Percentiles rank a stretch among this genome's conserved stretches.
phyloP scores from a whole-genome alignment of 2,329 filamentous ascomycete genomes.

The Ceratocystis harringtonii region DNA sequence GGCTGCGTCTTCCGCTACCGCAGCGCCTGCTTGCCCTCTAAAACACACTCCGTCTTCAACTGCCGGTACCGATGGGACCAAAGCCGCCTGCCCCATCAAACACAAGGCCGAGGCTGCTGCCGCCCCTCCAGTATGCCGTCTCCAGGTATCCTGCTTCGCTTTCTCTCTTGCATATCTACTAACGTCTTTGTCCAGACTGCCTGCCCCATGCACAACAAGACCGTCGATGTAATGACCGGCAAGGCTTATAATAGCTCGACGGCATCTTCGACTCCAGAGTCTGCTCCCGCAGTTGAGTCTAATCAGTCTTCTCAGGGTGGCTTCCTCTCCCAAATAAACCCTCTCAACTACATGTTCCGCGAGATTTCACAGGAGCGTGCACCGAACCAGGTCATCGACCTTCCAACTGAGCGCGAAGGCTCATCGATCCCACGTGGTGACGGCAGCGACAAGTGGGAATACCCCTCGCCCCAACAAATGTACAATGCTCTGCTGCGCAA shows the following conservation, averaged over 20 bases:
- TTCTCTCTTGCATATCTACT: not conserved
- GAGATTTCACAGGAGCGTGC: constrained; percentile 68
- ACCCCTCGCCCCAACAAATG: constrained; percentile 97
- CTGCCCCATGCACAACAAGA: constrained; percentile 45
- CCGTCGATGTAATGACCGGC: constrained; percentile 31
- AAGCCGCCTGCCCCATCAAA: constrained; percentile 8
- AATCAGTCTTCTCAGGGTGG: constrained; percentile 24
- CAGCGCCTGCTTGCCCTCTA: constrained; percentile 10
- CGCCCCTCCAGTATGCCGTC: constrained; percentile 8
- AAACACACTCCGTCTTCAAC: constrained; percentile 10
- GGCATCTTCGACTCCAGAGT: constrained; percentile 23
- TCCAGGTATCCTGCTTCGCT: not conserved
- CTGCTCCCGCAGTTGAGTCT: constrained; percentile 35
- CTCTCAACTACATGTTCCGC: constrained; percentile 90
- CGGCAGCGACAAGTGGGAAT: constrained; percentile 77
- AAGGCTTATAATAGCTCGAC: constrained; percentile 20
- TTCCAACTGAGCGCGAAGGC: constrained; percentile 67
- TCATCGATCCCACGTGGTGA: constrained; percentile 86
- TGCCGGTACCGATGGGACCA: not conserved
- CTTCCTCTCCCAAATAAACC: constrained; percentile 42
- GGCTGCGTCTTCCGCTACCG: constrained; percentile 19
- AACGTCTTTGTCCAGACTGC: constrained; percentile 27
- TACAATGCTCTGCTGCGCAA: constrained; percentile 96
- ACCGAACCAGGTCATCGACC: constrained; percentile 52
- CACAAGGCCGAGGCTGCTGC: constrained; percentile 11